Evolutionary conservation across 139 green algal genomes (phyloP), one percentile per base, ranked within the genome.

Genomic region (Ettlia oleoabundans): DNA sequence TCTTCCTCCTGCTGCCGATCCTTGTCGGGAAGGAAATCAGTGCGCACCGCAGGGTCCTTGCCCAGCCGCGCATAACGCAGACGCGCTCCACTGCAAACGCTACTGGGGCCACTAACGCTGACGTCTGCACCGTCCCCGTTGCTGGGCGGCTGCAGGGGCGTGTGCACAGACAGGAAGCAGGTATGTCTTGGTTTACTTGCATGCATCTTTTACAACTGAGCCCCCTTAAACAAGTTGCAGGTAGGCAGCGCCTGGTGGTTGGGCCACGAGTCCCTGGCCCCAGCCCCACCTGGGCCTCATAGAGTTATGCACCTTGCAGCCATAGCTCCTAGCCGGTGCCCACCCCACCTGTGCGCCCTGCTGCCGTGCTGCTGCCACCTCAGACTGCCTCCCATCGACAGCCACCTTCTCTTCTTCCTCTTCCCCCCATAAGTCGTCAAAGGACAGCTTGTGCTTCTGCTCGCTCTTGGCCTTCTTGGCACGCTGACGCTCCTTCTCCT

Each of bases 1-100:
- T 88, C 81, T 80, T 98, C 95, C 87, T 92, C 33, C 68, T 72
- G 63, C 83, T 97, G 91, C 0, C 95, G 88, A 40, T 98, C 95
- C 52, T 85, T 89, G 88, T 98, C 96, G 19, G 96, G 96, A 35
- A 99, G 81, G 83, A 99, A 98, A 82, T 94, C 89, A 3, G 96
- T 97, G 26, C 53, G 70, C 18, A 94, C 92, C 0, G 33, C 84
- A 0, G 96, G 96, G 83, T 99, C 89, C 82, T 99, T 99, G 42
- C 94, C 96, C 47, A 96, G 84, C 78, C 92, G 94, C 22, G 84
- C 84, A 52, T 85, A 89, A 19, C 35, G 70, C 40, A 51, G 55
- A 6, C 6, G n/a, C n/a, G n/a, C n/a, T n/a, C n/a, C n/a, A n/a
- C n/a, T n/a, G n/a, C n/a, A n/a, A n/a, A n/a, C n/a, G n/a, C n/a